Evolutionary conservation across 345 rosid genomes (phyloP).

Genomic region (Combretum micranthum): DNA sequence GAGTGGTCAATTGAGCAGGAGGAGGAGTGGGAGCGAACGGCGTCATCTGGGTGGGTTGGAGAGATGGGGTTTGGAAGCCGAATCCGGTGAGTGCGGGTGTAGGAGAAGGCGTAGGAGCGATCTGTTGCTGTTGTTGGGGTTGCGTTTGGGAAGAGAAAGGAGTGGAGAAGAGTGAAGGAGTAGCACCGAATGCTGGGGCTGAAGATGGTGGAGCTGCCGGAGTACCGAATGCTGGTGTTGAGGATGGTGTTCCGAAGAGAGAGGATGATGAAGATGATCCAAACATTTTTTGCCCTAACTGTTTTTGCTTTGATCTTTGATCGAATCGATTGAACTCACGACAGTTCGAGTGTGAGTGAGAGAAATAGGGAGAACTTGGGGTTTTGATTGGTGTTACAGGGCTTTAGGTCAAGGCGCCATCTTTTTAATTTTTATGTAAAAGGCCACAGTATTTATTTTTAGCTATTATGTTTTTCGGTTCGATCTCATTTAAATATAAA

Average conservation of each 20-base stretch:
- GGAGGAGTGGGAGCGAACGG: constrained; percentile 24
- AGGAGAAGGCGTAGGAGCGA: constrained; percentile 1
- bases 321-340: too few relatives aligned
- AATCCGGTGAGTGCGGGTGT: constrained; percentile 39
- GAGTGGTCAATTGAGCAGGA: constrained; percentile 81
- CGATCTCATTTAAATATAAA: too few relatives aligned
- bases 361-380: too few relatives aligned
- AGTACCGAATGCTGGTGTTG: constrained; percentile 32
- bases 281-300: constrained; percentile 22
- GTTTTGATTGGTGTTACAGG: too few relatives aligned
- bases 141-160: too few relatives aligned
- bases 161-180: too few relatives aligned
- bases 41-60: constrained; percentile 14
- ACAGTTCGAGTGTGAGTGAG: too few relatives aligned
- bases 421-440: too few relatives aligned
- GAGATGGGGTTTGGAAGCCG: constrained; percentile 46
- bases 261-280: constrained; percentile 19
- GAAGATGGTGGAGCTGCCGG: constrained; percentile 20
- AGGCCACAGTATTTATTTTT: too few relatives aligned
- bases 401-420: too few relatives aligned
- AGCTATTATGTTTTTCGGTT: too few relatives aligned
- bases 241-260: constrained; percentile 27
- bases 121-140: constrained; percentile 10
- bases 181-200: constrained; percentile 40
- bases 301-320: too few relatives aligned